A percentile compares a stretch with the other conserved stretches of the same genome.
phyloP scores from a whole-genome alignment of 805 yeast genomes.

The Candida tammaniensis region DNA sequence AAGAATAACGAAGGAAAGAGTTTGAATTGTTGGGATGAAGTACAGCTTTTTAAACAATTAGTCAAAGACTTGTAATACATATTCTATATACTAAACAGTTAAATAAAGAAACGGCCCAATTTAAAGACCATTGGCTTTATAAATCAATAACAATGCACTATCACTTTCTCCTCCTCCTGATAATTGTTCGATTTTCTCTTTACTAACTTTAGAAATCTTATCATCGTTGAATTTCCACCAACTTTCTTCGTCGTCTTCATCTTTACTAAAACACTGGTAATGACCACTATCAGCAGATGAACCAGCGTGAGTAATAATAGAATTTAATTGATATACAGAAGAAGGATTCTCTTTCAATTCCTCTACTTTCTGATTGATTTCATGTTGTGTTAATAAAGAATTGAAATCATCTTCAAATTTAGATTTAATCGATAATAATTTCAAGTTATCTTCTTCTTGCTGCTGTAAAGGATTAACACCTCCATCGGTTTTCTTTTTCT shows the following conservation, averaged over 20 bases:
- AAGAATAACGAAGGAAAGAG: constrained; percentile 60
- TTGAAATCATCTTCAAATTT: constrained; percentile 51
- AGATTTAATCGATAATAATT: constrained; percentile 42
- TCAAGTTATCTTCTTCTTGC: constrained; percentile 52
- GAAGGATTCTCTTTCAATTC: constrained; percentile 75
- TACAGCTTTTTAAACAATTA: constrained; percentile 61
- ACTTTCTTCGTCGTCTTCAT: constrained; percentile 65
- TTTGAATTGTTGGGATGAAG: constrained; percentile 81
- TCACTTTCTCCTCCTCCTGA: constrained; percentile 99
- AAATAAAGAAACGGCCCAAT: too few species aligned
- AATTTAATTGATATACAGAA: constrained; percentile 77
- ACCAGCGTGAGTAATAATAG: constrained; percentile 91
- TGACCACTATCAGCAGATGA: constrained; percentile 97
- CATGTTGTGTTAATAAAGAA: constrained; percentile 39
- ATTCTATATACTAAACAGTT: constrained; percentile 1
- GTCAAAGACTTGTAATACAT: constrained; percentile 43
- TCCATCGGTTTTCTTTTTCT: constrained; percentile 46
- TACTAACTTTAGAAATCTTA: constrained; percentile 72
- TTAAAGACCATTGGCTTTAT: constrained; percentile 72
- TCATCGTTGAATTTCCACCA: constrained; percentile 98
- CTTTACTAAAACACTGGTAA: constrained; percentile 85
- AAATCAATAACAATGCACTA: constrained; percentile 84
- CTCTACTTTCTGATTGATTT: constrained; percentile 18
- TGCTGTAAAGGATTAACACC: constrained; percentile 50
- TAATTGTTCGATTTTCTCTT: constrained; percentile 76